phyloP scores from a whole-genome alignment of 371 early-diverging fungal genomes.

The Mucor indicus region DNA sequence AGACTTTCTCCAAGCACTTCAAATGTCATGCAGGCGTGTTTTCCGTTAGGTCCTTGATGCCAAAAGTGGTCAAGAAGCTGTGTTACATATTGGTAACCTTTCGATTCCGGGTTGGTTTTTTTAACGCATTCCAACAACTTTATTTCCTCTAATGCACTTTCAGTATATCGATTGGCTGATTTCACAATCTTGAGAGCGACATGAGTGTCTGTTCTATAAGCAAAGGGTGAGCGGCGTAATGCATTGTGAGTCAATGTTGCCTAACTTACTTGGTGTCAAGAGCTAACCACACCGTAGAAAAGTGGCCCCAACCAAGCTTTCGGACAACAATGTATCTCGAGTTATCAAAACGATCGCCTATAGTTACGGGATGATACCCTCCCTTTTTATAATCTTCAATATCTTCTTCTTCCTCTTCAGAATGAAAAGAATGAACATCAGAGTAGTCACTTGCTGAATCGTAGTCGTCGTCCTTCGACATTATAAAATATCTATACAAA shows the following conservation, averaged over 20 bases:
- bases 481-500: too few relatives aligned
- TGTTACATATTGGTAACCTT: constrained; percentile 70
- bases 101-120: constrained; percentile 57
- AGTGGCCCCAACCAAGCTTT: constrained; percentile 98
- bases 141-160: constrained; percentile 95
- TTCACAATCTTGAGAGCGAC: constrained; percentile 97
- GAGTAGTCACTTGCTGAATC: constrained; percentile 26
- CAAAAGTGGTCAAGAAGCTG: constrained; percentile 87
- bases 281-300: constrained; percentile 96
- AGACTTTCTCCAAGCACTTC: constrained; percentile 96
- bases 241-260: neutral
- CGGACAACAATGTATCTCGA: constrained; percentile 80
- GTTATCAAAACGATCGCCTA: constrained; percentile 83
- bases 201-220: constrained; percentile 59
- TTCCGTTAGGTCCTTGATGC: constrained; percentile 88
- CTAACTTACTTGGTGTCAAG: constrained; percentile 66
- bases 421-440: constrained; percentile 16
- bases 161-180: constrained; percentile 91
- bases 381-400: constrained; percentile 86
- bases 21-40: constrained; percentile 95
- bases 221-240: neutral
- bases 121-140: constrained; percentile 78
- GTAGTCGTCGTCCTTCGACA: constrained; percentile 8
- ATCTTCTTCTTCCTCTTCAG: constrained; percentile 88
- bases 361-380: constrained; percentile 90